Percentiles rank a stretch among this genome's conserved stretches.
phyloP scores from a whole-genome alignment of 495 filamentous ascomycete species.

The Aspergillus kassunensis region DNA sequence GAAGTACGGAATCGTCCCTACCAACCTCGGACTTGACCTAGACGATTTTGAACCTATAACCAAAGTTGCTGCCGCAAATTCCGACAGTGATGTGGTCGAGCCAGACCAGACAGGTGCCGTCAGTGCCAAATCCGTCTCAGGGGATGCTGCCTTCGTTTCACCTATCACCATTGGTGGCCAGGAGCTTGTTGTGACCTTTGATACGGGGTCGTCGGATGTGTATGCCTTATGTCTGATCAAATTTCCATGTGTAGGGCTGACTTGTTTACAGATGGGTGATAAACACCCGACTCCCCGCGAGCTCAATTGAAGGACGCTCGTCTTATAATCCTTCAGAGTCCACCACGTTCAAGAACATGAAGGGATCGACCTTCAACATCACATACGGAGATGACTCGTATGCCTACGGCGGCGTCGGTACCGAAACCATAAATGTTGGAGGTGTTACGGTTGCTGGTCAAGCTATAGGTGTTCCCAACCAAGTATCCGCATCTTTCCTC shows the following conservation, averaged over 20 bases:
- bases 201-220: slow-evolving; percentile 80
- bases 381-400: slow-evolving; percentile 70
- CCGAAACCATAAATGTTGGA: slow-evolving; percentile 70
- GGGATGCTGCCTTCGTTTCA: slow-evolving; percentile 66
- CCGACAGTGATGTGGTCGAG: slow-evolving; percentile 18
- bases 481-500: slow-evolving; percentile 61
- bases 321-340: slow-evolving; percentile 62
- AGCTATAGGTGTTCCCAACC: slow-evolving; percentile 65
- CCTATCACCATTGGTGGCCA: slow-evolving; percentile 72
- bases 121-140: slow-evolving; percentile 54
- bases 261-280: slow-evolving; percentile 62
- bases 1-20: slow-evolving; percentile 53
- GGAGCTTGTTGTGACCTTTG: slow-evolving; percentile 70
- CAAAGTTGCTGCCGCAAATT: slow-evolving; percentile 18
- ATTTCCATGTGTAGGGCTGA: slow-evolving; percentile 1
- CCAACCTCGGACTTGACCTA: slow-evolving; percentile 26
- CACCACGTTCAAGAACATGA: slow-evolving; percentile 44
- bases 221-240: slow-evolving; percentile 37
- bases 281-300: slow-evolving; percentile 55
- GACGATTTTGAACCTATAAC: slow-evolving; percentile 33
- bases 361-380: slow-evolving; percentile 58
- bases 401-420: slow-evolving; percentile 63
- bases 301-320: slow-evolving; percentile 46
- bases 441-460: slow-evolving; percentile 64
- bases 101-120: slow-evolving; percentile 51